Percentiles rank a stretch among this genome's conserved stretches.
These are phyloP conservation scores for Breviolum minutum DNA, from an alignment of 73 alveolate species.

Conservation along the genomic window DNA sequence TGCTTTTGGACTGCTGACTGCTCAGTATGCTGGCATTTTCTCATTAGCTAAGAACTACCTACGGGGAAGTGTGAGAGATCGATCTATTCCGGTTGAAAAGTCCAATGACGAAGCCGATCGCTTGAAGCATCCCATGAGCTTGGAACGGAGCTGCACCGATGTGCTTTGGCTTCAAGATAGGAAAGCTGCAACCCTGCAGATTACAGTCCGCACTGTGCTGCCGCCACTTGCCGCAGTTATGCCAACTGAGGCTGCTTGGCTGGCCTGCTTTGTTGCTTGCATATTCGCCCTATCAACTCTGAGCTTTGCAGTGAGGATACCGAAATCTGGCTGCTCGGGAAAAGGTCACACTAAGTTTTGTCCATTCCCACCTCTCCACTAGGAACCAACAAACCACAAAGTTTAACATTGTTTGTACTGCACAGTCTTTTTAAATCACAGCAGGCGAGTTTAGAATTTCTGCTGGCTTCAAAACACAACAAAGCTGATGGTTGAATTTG, in stretches of 20 bases:
- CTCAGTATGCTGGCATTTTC: not conserved
- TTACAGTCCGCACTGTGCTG: not conserved
- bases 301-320: conserved; percentile 34
- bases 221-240: too few relatives aligned
- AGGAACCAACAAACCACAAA: too few relatives aligned
- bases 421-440: too few relatives aligned
- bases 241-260: conserved; percentile 9
- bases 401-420: too few relatives aligned
- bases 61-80: conserved; percentile 18
- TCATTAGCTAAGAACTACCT: not conserved
- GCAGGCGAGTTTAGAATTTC: too few relatives aligned
- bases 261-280: conserved; percentile 29
- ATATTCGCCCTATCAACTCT: not conserved
- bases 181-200: not conserved
- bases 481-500: too few relatives aligned
- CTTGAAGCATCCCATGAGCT: not conserved
- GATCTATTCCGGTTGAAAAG: not conserved
- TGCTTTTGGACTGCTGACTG: not conserved
- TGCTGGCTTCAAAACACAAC: too few relatives aligned
- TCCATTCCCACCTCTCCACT: too few relatives aligned
- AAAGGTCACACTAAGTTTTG: not conserved
- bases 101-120: conserved; percentile 18
- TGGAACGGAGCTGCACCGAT: conserved; percentile 47
- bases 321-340: not conserved
- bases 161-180: not conserved